Base-by-base conservation (phyloP, 2,329 filamentous ascomycete species). In the Trichoderma lentiforme region DNA sequence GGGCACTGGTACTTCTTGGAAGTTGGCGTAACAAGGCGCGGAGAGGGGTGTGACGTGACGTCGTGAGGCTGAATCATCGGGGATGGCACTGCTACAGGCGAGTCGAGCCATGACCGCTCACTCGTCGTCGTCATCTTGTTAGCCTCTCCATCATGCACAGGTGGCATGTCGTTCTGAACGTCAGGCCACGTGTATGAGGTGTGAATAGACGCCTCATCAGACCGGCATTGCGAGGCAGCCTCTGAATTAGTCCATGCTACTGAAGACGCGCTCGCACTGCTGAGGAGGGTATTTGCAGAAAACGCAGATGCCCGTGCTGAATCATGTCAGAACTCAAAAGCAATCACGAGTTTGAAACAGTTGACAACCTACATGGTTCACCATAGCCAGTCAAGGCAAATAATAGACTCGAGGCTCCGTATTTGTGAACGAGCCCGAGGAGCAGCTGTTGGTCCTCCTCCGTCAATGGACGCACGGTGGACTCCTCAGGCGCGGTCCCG, bases 1-100 rank as follows among this genome's bases (percentile, higher is more conserved):
- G 83, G 83, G 74, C 83, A 85, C 76, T 84, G 81, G 60, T 83
- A 82, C 73, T 83, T 83, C 73, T 83, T 83, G 26, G 80, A 80
- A 18, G 82, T 82, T 26, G 81, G 80, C 63, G 80, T 77, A 34
- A 80, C 77, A 21, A 82, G 79, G 39, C 78, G 80, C 21, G 81
- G 81, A 36, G 81, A 83, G 3, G 80, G 78, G 73, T 82, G 76
- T 30, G 80, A 81, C 28, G 80, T 80, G 60, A 81, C 74, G 67
- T 82, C 79, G 72, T 72, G 76, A 57, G 73, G 75, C 56, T 78
- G 76, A 7, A 81, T 71, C 63, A 81, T 73, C 43, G 81, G 80
- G n/a, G 81, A 82, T 32, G 80, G 78, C 68, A 81, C 80, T 24
- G 78, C 77, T 39, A 76, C 77, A 34, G 82, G 82, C 30, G 82